Conservation (phyloP, 2,329 filamentous ascomycete species). For the Phialophora tarda region DNA sequence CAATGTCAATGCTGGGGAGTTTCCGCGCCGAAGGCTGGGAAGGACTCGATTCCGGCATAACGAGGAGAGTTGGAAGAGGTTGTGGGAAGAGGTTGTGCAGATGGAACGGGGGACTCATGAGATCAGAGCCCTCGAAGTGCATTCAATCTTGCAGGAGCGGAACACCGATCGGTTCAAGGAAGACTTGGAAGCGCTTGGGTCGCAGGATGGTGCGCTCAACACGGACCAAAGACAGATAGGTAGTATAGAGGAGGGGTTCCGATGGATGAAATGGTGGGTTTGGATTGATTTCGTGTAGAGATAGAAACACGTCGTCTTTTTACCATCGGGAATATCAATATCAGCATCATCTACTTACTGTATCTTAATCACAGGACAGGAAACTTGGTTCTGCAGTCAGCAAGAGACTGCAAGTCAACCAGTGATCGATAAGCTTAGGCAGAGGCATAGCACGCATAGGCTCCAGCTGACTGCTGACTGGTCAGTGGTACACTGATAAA, state of each 20-base stretch:
- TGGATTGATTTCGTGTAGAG: constrained; percentile 37
- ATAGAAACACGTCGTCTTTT: too few relatives aligned
- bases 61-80: constrained; percentile 55
- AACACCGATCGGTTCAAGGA: not conserved
- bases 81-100: constrained; percentile 61
- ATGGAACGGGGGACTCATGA: constrained; percentile 38
- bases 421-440: too few relatives aligned
- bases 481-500: too few relatives aligned
- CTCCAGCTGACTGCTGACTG: too few relatives aligned
- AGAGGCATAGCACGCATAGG: too few relatives aligned
- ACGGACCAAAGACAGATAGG: constrained; percentile 21
- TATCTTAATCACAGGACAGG: too few relatives aligned
- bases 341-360: not conserved
- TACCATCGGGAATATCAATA: not conserved
- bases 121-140: constrained; percentile 37
- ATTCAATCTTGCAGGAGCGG: constrained; percentile 4
- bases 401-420: too few relatives aligned
- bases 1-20: constrained; percentile 35
- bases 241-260: constrained; percentile 26
- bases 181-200: not conserved
- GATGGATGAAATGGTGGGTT: constrained; percentile 38
- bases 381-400: too few relatives aligned
- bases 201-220: not conserved
- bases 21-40: constrained; percentile 26
- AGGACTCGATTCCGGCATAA: constrained; percentile 43